A percentile compares a stretch with the other conserved stretches of the same genome.
These are phyloP conservation scores for Trichothecium roseum DNA, from an alignment of 2,329 filamentous ascomycete species.

Conservation along the genomic window DNA sequence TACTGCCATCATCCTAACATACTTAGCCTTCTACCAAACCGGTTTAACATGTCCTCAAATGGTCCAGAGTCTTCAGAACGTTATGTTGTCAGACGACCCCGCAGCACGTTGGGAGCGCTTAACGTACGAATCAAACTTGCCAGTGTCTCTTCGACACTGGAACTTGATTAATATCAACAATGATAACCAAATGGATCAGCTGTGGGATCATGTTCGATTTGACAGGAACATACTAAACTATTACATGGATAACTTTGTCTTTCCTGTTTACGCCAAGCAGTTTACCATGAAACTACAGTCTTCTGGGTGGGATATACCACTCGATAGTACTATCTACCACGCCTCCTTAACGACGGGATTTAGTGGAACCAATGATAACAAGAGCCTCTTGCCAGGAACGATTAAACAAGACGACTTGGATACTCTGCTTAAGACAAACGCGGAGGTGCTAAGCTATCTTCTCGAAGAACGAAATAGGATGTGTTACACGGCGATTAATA, in stretches of 20 bases:
- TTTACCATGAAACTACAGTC: slow-evolving; percentile 53
- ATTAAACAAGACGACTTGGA: slow-evolving; percentile 52
- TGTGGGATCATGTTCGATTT: slow-evolving; percentile 40
- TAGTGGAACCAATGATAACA: slow-evolving; percentile 60
- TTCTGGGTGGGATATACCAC: slow-evolving; percentile 57
- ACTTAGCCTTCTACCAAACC: slow-evolving; percentile 55
- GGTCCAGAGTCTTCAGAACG: slow-evolving; percentile 33
- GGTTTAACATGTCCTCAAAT: slow-evolving; percentile 42
- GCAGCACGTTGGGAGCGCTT: slow-evolving; percentile 43
- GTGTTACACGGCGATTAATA: slow-evolving; percentile 26
- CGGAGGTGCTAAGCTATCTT: slow-evolving; percentile 50
- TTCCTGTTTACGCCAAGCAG: slow-evolving; percentile 53
- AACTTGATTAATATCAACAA: slow-evolving; percentile 52
- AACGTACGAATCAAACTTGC: slow-evolving; percentile 27
- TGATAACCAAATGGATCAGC: slow-evolving; percentile 31
- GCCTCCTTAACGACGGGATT: slow-evolving; percentile 50
- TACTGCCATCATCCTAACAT: slow-evolving; percentile 54
- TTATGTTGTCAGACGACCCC: slow-evolving; percentile 47
- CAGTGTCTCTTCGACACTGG: slow-evolving; percentile 37
- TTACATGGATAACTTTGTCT: slow-evolving; percentile 54
- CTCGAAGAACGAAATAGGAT: slow-evolving; percentile 37
- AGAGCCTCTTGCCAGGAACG: slow-evolving; percentile 45
- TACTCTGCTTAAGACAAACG: slow-evolving; percentile 47
- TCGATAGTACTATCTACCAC: slow-evolving; percentile 18
- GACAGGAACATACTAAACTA: slow-evolving; percentile 44